Evolutionary conservation across 2,329 filamentous ascomycete genomes (phyloP).

Genomic region (Mycocentrospora acerina): DNA sequence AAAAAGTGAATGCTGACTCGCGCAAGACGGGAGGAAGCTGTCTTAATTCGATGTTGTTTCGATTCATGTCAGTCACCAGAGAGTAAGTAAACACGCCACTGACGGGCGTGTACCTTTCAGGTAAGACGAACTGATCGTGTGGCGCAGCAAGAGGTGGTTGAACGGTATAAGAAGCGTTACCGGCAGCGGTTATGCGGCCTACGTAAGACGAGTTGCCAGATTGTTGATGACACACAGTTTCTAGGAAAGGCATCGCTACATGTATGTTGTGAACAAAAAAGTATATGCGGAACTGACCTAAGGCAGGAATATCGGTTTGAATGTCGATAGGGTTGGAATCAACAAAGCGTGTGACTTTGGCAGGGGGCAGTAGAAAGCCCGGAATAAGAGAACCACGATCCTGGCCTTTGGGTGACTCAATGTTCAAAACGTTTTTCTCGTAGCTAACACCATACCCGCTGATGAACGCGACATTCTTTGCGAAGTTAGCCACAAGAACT

Average conservation of each 20-base stretch:
- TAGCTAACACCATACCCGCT: constrained; percentile 72
- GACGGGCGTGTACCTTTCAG: constrained; percentile 67
- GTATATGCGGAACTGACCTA: constrained; percentile 76
- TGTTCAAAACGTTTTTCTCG: constrained; percentile 63
- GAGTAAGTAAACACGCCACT: constrained; percentile 69
- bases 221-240: constrained; percentile 59
- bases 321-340: constrained; percentile 78
- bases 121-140: constrained; percentile 66
- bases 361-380: constrained; percentile 60
- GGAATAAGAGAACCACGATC: constrained; percentile 49
- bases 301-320: constrained; percentile 74
- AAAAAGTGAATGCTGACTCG: constrained; percentile 70
- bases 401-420: constrained; percentile 51
- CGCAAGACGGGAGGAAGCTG: constrained; percentile 64
- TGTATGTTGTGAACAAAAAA: constrained; percentile 67
- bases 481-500: constrained; percentile 68
- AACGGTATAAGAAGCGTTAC: constrained; percentile 62
- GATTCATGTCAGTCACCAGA: constrained; percentile 64
- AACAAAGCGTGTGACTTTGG: constrained; percentile 71
- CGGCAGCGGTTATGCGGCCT: constrained; percentile 59
- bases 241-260: constrained; percentile 58
- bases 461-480: constrained; percentile 71
- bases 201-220: constrained; percentile 57
- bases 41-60: constrained; percentile 64
- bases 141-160: constrained; percentile 60